Conservation (phyloP, 2,329 filamentous ascomycete species). For the Zymoseptoria pseudotritici region DNA sequence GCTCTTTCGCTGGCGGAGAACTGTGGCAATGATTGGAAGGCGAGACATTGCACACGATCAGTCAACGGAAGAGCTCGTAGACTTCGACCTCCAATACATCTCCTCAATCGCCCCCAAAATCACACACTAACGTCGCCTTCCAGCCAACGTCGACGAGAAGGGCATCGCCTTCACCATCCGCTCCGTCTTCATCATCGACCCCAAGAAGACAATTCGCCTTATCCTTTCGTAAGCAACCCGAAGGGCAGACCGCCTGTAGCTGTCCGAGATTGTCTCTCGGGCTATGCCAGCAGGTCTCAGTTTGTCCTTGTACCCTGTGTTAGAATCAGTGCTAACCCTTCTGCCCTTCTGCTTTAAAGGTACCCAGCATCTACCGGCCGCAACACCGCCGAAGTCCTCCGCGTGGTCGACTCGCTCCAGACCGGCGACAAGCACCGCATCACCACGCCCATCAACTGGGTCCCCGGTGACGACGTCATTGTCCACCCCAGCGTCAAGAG, state of each 20-base stretch:
- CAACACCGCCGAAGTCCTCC: conserved; percentile 47
- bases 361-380: no score
- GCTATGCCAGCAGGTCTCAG: no score
- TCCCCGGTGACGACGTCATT: conserved; percentile 53
- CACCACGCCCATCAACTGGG: conserved; percentile 57
- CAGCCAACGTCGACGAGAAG: conserved; percentile 51
- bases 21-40: not conserved
- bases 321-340: not conserved
- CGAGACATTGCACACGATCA: not conserved
- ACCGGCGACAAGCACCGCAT: conserved; percentile 53
- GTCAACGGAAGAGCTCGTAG: not conserved
- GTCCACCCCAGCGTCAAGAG: conserved; percentile 53
- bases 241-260: no score
- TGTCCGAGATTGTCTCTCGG: no score
- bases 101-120: not conserved
- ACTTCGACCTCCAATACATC: not conserved
- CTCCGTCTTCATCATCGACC: conserved; percentile 59
- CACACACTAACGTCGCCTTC: not conserved
- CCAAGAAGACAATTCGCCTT: conserved; percentile 54
- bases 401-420: conserved; percentile 46
- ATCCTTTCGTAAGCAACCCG: conserved; percentile 40
- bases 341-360: conserved; percentile 42
- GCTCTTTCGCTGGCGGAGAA: not conserved
- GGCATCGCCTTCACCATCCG: conserved; percentile 57
- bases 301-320: no score